These are phyloP conservation scores for Rhododendron williamsianum DNA, from an alignment of 148 eudicot genomes.

Conservation along the genomic window DNA sequence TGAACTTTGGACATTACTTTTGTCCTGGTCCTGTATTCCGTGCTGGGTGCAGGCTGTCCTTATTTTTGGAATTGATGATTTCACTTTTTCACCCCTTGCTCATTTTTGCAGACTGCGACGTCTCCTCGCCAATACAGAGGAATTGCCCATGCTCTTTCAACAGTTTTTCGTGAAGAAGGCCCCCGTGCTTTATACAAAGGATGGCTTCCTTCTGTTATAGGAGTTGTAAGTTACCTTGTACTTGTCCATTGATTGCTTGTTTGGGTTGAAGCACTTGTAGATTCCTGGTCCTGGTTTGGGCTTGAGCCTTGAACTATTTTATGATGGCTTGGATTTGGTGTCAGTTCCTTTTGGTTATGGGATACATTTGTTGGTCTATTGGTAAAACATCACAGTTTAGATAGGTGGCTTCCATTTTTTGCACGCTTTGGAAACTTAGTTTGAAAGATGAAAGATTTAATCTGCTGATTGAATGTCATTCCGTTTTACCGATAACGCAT, in stretches of 20 bases:
- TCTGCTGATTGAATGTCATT: background rate
- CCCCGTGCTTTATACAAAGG: slow-evolving; percentile 82
- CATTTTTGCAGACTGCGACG: slow-evolving; percentile 54
- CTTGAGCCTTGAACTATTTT: background rate
- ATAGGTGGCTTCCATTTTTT: background rate
- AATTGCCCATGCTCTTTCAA: slow-evolving; percentile 68
- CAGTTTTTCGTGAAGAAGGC: slow-evolving; percentile 77
- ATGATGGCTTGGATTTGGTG: background rate
- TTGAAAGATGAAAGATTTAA: background rate
- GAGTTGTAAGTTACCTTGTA: slow-evolving; percentile 59
- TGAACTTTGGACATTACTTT: background rate
- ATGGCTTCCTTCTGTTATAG: slow-evolving; percentile 98
- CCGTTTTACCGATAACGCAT: background rate
- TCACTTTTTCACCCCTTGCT: background rate
- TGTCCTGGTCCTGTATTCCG: background rate
- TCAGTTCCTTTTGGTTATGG: background rate
- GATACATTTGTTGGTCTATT: background rate
- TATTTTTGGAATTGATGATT: background rate
- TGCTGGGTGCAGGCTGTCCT: background rate
- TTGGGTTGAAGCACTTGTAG: background rate
- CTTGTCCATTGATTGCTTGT: background rate
- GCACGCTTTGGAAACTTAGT: background rate
- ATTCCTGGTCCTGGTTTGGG: background rate
- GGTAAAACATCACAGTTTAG: background rate
- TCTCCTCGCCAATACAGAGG: slow-evolving; percentile 86